phyloP scores from a whole-genome alignment of 1,284 basidiomycete genomes.

The Ustilago lituana region DNA sequence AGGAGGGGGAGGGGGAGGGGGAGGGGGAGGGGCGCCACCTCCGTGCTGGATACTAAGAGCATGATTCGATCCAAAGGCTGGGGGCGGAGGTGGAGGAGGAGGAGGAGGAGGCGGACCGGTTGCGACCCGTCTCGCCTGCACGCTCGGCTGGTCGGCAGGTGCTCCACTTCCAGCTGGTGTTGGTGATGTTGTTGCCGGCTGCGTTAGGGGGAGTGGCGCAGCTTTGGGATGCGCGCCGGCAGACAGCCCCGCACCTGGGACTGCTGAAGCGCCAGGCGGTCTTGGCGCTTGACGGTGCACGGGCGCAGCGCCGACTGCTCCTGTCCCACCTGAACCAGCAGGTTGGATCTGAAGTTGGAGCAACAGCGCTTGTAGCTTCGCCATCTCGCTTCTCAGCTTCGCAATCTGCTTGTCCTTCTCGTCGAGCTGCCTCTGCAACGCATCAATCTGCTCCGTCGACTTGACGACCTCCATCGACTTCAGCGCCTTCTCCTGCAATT shows the following conservation, averaged over 20 bases:
- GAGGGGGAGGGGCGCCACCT: constrained; percentile 8
- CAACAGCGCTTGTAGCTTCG: constrained; percentile 49
- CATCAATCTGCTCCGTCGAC: constrained; percentile 22
- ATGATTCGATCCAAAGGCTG: neutral
- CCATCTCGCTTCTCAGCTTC: constrained; percentile 37
- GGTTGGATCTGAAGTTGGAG: constrained; percentile 51
- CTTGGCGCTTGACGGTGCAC: constrained; percentile 39
- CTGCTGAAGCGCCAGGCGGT: constrained; percentile 32
- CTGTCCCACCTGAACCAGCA: constrained; percentile 11
- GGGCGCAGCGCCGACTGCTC: constrained; percentile 20
- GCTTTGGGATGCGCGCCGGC: too few relatives aligned
- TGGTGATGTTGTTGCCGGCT: neutral
- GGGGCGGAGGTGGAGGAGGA: constrained; percentile 13
- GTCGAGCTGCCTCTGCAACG: constrained; percentile 10
- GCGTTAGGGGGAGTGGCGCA: constrained; percentile 5
- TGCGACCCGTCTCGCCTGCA: neutral
- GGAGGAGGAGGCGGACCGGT: constrained; percentile 9
- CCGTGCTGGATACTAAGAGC: neutral
- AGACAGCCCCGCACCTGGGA: neutral
- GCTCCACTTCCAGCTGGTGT: too few relatives aligned
- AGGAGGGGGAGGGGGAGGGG: constrained; percentile 41
- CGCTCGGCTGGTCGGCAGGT: neutral
- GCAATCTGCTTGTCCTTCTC: constrained; percentile 40
- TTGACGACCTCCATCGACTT: constrained; percentile 28
- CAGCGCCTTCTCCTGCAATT: constrained; percentile 52